phyloP scores from a whole-genome alignment of 345 rosid genomes.

The Turritis glabra region DNA sequence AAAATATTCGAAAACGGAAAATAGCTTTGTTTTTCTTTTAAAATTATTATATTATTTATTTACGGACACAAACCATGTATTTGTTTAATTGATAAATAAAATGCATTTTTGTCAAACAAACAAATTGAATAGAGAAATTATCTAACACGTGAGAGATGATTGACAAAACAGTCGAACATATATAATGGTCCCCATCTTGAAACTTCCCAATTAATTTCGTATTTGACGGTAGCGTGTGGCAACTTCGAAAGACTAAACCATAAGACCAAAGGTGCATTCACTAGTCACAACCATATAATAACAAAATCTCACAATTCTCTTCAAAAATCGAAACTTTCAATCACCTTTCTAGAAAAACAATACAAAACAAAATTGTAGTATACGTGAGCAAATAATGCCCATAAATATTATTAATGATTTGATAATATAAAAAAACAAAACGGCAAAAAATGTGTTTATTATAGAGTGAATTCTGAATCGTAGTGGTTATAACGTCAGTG shows the following conservation, averaged over 20 bases:
- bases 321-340: not conserved
- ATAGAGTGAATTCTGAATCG: not conserved
- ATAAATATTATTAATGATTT: not conserved
- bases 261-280: not conserved
- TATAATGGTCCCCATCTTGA: slow-evolving; percentile 8
- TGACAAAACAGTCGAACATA: not conserved
- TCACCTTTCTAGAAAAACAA: not conserved
- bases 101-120: not conserved
- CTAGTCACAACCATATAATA: not conserved
- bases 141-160: not conserved
- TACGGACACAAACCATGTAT: not conserved
- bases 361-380: not conserved
- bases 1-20: not conserved
- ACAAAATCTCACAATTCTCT: not conserved
- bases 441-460: not conserved
- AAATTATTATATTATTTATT: not conserved
- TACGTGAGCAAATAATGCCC: not conserved
- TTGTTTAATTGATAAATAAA: not conserved
- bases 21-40: not conserved
- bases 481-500: slow-evolving; percentile 39
- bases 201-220: not conserved
- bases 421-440: not conserved
- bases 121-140: not conserved
- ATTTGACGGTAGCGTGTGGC: slow-evolving; percentile 13
- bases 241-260: not conserved